A percentile compares a stretch with the other conserved stretches of the same genome.
phyloP scores from a whole-genome alignment of 768 basidiomycete species.

The Clathrus columnatus region DNA sequence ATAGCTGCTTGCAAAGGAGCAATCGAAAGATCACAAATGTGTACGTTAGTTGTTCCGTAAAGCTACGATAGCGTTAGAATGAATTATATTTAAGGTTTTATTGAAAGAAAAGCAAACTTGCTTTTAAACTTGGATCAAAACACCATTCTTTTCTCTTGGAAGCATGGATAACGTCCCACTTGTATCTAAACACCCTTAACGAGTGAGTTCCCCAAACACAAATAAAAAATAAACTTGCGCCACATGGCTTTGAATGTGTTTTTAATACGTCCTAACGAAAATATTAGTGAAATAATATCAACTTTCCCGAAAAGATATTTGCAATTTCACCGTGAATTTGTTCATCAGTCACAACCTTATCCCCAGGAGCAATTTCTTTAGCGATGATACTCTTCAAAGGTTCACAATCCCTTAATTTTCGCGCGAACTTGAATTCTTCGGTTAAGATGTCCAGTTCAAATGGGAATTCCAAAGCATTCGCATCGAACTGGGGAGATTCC shows the following conservation, averaged over 20 bases:
- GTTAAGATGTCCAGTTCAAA: constrained; percentile 24
- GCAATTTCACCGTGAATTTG: constrained; percentile 22
- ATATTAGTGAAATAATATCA: constrained; percentile 17
- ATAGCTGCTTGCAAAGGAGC: constrained; percentile 32
- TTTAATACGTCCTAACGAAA: constrained; percentile 20
- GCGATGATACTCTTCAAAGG: constrained; percentile 25
- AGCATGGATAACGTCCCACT: constrained; percentile 55
- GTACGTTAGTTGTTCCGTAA: constrained; percentile 49
- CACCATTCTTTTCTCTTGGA: constrained; percentile 46
- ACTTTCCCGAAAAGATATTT: neutral
- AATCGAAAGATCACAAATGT: constrained; percentile 50
- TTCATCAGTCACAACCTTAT: constrained; percentile 23
- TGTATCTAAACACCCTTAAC: constrained; percentile 28
- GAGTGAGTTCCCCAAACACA: neutral
- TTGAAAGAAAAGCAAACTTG: neutral
- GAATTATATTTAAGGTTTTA: neutral
- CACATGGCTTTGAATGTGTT: constrained; percentile 15
- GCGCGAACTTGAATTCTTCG: constrained; percentile 26
- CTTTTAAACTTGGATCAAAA: constrained; percentile 50
- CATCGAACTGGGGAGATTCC: constrained; percentile 30
- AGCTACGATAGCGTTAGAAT: constrained; percentile 16
- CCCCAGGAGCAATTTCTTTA: constrained; percentile 28
- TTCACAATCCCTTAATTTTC: constrained; percentile 20
- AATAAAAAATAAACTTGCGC: constrained; percentile 14
- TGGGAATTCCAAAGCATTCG: constrained; percentile 29